phyloP scores from a whole-genome alignment of 2,329 filamentous ascomycete genomes.

The Amauroascus niger region DNA sequence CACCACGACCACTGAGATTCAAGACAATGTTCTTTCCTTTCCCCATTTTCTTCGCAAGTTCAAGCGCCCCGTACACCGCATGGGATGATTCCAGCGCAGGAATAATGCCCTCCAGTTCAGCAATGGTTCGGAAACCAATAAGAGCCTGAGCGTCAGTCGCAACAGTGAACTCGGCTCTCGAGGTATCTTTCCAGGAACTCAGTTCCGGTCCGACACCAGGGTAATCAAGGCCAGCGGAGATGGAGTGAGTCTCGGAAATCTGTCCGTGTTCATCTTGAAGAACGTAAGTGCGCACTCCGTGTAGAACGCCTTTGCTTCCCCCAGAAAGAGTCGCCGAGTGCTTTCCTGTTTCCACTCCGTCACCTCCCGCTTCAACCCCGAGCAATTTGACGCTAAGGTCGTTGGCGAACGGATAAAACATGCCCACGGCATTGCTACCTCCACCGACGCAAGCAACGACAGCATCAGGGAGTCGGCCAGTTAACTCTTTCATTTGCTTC shows the following conservation, averaged over 20 bases:
- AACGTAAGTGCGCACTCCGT: constrained; percentile 92
- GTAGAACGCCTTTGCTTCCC: constrained; percentile 82
- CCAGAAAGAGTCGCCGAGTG: constrained; percentile 83
- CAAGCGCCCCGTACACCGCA: constrained; percentile 77
- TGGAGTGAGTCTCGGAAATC: constrained; percentile 88
- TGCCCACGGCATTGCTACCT: constrained; percentile 88
- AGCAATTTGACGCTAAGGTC: constrained; percentile 78
- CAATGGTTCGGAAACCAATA: constrained; percentile 71
- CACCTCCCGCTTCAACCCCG: constrained; percentile 90
- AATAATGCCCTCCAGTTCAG: constrained; percentile 89
- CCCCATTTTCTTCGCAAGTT: constrained; percentile 85
- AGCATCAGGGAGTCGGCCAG: constrained; percentile 84
- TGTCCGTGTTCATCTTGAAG: constrained; percentile 88
- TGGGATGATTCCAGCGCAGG: constrained; percentile 90
- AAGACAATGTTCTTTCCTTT: constrained; percentile 87
- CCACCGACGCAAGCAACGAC: constrained; percentile 95
- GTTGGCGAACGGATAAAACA: constrained; percentile 93
- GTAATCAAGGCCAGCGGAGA: constrained; percentile 94
- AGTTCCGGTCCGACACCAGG: constrained; percentile 93
- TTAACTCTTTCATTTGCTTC: constrained; percentile 73
- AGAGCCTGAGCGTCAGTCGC: constrained; percentile 90
- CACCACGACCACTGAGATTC: constrained; percentile 82
- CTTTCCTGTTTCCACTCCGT: constrained; percentile 73
- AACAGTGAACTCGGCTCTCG: constrained; percentile 77
- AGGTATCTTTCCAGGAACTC: constrained; percentile 80